Base-by-base conservation (phyloP, 2,329 filamentous ascomycete genomes). In the Fusarium scirpi region DNA sequence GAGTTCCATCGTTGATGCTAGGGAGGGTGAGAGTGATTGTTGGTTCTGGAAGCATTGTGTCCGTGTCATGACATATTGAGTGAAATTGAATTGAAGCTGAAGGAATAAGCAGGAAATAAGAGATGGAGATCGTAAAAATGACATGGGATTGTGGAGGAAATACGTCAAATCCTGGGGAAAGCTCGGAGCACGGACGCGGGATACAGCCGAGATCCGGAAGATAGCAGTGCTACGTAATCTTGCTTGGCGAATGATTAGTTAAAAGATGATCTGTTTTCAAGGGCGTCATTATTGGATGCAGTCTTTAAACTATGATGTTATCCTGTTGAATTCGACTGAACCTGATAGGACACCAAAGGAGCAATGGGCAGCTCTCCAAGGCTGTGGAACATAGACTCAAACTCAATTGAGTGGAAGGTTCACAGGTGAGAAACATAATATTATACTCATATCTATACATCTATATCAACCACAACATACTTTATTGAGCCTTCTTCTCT, bases 1-100 rank as follows among this genome's bases (percentile, higher is more conserved):
- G 82, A 13, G 86, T 88, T 63, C 90, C 88, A 80, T 98, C 94
- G 80, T 97, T 87, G 54, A 97, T 81, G 62, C 94, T 97, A 32
- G 94, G 94, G 60, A 98, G 89, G 24, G 90, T 91, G 78, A 98
- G 92, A 74, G 86, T 88, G 69, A 91, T 76, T 46, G 84, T 84
- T 32, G 89, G 88, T 71, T 84, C 82, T 57, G 87, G 87, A 58
- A 90, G 85, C 83, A 87, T 87, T 62, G 70, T 79, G 59, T 58
- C 51, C 44, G 59, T 67, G 62, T 69, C 70, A 72, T 63, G 53
- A 60, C 70, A 72, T 74, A 25, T 41, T 71, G 64, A 57, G 40
- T 18, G 20, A 24, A 25, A 18, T 24, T 49, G 18, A 41, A 64
- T 64, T 64, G 59, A 32, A 53, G 20, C 20, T 27, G 43, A 25